Evolutionary conservation across 2,329 filamentous ascomycete genomes (phyloP), one percentile per base, ranked within the genome.

Genomic region (Botrytis paeoniae): DNA sequence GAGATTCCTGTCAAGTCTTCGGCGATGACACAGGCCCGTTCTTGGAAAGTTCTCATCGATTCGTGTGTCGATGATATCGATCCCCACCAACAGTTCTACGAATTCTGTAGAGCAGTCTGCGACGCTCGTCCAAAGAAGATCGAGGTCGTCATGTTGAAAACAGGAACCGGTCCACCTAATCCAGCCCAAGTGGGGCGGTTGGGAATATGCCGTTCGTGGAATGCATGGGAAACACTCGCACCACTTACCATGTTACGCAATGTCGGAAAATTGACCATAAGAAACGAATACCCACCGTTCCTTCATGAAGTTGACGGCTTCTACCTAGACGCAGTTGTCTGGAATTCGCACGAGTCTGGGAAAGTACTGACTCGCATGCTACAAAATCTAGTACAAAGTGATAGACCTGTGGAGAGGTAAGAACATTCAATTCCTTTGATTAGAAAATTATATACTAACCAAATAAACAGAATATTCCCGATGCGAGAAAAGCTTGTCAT

Each of bases 201-300:
- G 12, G 59, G 5, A 61, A 20, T 6, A 6, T n/a, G 10, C 22
- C 45, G 10, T 25, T 2, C 22, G 22, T 51, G 22, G 45, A 51
- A 37, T 10, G 43, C 48, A 29, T 69, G 35, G 66, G 8, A 69
- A 22, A 57, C 35, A 16, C 66, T 59, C 8, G 66, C 51, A 5
- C 51, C 66, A 7, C n/a, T 70, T 1, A 45, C 68, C 14, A 70
- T 70, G 68, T 14, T 70, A 20, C 43, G 68, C 2, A 70, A 70
- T 37, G 54, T 70, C 16, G 54, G 54, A 3, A 25, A 25, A 12
- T 60, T 61, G 3, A 45, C 14, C 14, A 45, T 70, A 6, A 41
- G 37, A 35, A 41, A 70, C 10, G n/a, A 59, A 14, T 16, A 32
- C n/a, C 29, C 63, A n/a, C 29, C 61, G 8, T 63, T 29, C 6